These are phyloP conservation scores for Boletus barrowsii DNA, from an alignment of 768 basidiomycete genomes.

Conservation along the genomic window DNA sequence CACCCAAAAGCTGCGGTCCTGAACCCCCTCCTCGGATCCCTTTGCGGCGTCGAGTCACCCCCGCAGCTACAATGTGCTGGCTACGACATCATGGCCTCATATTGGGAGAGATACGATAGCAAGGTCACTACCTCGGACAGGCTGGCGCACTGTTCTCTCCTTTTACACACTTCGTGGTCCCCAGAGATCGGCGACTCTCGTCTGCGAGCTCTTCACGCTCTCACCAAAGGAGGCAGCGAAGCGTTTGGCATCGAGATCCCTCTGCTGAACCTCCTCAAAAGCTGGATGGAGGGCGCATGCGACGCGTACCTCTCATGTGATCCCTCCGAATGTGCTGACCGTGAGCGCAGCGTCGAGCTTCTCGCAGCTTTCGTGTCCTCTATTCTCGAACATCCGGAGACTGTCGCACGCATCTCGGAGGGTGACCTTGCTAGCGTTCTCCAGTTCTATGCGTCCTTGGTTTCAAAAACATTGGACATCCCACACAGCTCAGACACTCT, in stretches of 20 bases:
- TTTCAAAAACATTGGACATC: slow-evolving; percentile 50
- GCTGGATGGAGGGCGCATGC: slow-evolving; percentile 69
- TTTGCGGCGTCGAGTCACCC: slow-evolving; percentile 57
- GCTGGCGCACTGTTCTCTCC: slow-evolving; percentile 61
- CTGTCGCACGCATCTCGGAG: slow-evolving; percentile 59
- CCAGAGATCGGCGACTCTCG: slow-evolving; percentile 70
- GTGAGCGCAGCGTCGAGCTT: slow-evolving; percentile 61
- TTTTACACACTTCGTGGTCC: slow-evolving; percentile 54
- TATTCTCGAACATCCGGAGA: slow-evolving; percentile 49
- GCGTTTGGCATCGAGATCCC: slow-evolving; percentile 62
- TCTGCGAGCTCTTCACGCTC: slow-evolving; percentile 61
- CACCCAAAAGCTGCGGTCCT: slow-evolving; percentile 52
- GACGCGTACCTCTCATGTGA: slow-evolving; percentile 41
- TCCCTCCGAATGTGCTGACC: slow-evolving; percentile 47
- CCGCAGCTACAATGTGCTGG: slow-evolving; percentile 61
- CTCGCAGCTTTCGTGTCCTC: slow-evolving; percentile 56
- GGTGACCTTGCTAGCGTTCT: slow-evolving; percentile 55
- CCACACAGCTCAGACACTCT: slow-evolving; percentile 19
- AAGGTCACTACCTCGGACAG: slow-evolving; percentile 54
- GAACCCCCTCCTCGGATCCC: slow-evolving; percentile 55
- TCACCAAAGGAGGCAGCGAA: slow-evolving; percentile 59
- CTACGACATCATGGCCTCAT: slow-evolving; percentile 68
- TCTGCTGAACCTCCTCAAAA: slow-evolving; percentile 52
- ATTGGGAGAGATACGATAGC: slow-evolving; percentile 58
- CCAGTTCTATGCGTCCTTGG: slow-evolving; percentile 55